Base-by-base conservation (phyloP, 2,329 filamentous ascomycete genomes). In the Fusarium citri region DNA sequence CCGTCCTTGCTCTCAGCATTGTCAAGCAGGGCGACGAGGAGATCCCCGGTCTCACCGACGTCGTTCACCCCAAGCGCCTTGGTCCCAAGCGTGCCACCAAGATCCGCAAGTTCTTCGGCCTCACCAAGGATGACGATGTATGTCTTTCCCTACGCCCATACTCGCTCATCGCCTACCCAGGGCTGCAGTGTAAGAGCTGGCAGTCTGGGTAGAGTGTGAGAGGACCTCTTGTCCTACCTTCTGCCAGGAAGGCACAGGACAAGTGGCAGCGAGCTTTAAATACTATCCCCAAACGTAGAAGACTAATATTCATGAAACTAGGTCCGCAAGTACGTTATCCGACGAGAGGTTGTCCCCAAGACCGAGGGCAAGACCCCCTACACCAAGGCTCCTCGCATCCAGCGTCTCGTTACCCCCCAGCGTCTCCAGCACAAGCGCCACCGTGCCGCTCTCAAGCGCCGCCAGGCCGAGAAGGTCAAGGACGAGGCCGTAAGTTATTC, bases 81-180 rank as follows among this genome's bases (percentile, higher is more conserved):
- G 96, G 96, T 79, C 96, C 96, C 88, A 99, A 99, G 94, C 93
- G 96, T 82, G 96, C 96, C 83, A 97, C 94, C 88, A 99, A 98
- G 94, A 98, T 99, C 88, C 94, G 95, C 86, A 92, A 91, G 84
- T 99, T 99, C 92, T 99, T 98, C 89, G 91, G 94, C 88, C 93
- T 99, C 90, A 95, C 92, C 93, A 98, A 98, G 94, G 94, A 98
- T 92, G 96, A 99, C 89, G 96, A 99, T 93, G 95, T 98, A 92
- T 90, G 93, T 94, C 79, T 79, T 83, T 81, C 79, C 81, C 82
- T 85, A 81, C 82, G 85, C 84, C 77, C 80, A 82, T 82, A 82
- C 80, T 81, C 80, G 79, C 85, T 91, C 89, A 88, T 92, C 88
- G 87, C 92, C 91, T 93, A 86, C 88, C 87, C 87, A 79, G 81